Evolutionary conservation across 257 asterid species (phyloP), one percentile per base, ranked within the genome.

Genomic region (Salvia miltiorrhiza): DNA sequence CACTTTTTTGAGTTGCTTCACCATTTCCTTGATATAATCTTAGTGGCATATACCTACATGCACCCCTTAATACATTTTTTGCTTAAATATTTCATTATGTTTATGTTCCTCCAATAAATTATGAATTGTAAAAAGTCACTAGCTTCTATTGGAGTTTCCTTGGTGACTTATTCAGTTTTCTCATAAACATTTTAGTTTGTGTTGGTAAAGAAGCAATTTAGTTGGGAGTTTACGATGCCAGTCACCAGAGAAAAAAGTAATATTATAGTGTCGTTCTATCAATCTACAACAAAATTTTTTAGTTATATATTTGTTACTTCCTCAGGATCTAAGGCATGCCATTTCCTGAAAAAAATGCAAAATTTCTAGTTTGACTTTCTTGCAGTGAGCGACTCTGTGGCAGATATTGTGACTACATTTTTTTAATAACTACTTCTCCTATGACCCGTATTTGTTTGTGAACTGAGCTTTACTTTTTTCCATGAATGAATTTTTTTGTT

Each of bases 381-480:
- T 76, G 57, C 20, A 39, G 41, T 8, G 68, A 58, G 65, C 16
- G 63, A 43, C 41, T 24, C 28, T 30, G 41, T 55, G 37, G 35
- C 19, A 63, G 47, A 44, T 47, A 62, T 74, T n/a, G n/a, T n/a
- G 45, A 57, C 63, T 12, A 28, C 44, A 48, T 69, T 41, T 26
- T 59, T 43, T 6, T 43, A 55, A 28, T 65, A 26, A 16, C 14
- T 63, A 40, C 65, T 68, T n/a, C 30, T 58, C 68, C 23, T 65
- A 66, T 41, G 13, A 26, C 35, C 65, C 43, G 33, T 55, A 33
- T 58, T 65, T 61, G 62, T 47, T 70, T 53, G 65, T 63, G 76
- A 47, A 44, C 37, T 24, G 53, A 54, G 40, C 48, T 45, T 19
- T 13, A 67, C 53, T 60, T 56, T 11, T 68, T 52, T 52, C 12